A percentile compares a stretch with the other conserved stretches of the same genome.
Conservation (phyloP, 1,139 yeast genomes). For the Lodderomyces parapsilosis region DNA sequence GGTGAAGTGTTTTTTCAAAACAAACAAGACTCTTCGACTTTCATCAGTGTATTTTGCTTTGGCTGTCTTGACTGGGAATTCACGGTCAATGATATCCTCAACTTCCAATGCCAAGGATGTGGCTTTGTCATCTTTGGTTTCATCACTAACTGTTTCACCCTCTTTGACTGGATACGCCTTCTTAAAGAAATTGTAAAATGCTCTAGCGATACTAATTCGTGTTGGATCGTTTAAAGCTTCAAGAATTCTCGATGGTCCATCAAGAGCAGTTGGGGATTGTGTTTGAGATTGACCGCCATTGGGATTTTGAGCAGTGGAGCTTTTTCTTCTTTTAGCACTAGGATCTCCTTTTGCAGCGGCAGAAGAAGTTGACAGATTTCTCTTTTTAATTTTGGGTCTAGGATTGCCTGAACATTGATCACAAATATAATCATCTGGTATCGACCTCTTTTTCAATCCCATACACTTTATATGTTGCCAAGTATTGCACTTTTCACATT, state of each 20-base stretch:
- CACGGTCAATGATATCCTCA: slow-evolving; percentile 38
- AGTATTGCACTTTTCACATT: slow-evolving; percentile 73
- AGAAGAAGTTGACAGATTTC: slow-evolving; percentile 1
- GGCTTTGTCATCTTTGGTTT: slow-evolving; percentile 28
- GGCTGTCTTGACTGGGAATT: slow-evolving; percentile 22
- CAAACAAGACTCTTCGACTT: slow-evolving; percentile 40
- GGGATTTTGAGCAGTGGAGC: not conserved
- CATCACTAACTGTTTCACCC: slow-evolving; percentile 31
- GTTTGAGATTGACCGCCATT: not conserved
- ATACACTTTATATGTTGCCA: slow-evolving; percentile 88
- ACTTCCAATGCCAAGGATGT: slow-evolving; percentile 38
- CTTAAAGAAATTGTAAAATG: slow-evolving; percentile 36
- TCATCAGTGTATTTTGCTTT: slow-evolving; percentile 32
- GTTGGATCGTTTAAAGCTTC: slow-evolving; percentile 27
- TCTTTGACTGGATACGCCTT: slow-evolving; percentile 39
- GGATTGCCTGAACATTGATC: slow-evolving; percentile 23
- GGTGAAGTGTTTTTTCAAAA: slow-evolving; percentile 33
- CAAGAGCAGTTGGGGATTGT: not conserved
- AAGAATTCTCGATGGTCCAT: slow-evolving; percentile 8
- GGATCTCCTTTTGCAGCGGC: not conserved
- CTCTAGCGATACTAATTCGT: slow-evolving; percentile 38
- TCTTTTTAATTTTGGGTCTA: slow-evolving; percentile 2
- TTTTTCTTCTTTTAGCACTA: slow-evolving; percentile 4
- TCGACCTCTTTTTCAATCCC: slow-evolving; percentile 43
- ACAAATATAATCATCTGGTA: slow-evolving; percentile 37